phyloP scores from a whole-genome alignment of 805 yeast genomes.

The Candida ficus region DNA sequence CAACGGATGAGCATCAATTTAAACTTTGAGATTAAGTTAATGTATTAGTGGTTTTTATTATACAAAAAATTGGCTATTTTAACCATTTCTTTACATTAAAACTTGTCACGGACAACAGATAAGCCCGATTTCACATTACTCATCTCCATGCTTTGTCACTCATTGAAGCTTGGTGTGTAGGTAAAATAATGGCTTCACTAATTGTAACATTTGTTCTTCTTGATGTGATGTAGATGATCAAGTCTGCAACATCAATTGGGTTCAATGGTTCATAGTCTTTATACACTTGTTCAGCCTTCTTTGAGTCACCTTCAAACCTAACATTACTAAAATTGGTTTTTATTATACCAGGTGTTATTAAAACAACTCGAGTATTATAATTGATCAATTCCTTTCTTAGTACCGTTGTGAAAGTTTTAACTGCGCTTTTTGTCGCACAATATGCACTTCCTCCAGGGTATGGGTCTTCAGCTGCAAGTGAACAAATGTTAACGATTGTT shows the following conservation, averaged over 20 bases:
- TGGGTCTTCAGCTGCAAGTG: constrained; percentile 73
- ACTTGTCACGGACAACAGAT: too few relatives aligned
- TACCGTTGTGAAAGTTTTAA: constrained; percentile 64
- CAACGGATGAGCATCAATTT: too few relatives aligned
- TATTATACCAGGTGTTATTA: constrained; percentile 62
- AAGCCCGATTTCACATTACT: too few relatives aligned
- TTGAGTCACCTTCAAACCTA: constrained; percentile 51
- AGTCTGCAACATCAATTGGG: constrained; percentile 56
- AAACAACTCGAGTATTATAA: constrained; percentile 58
- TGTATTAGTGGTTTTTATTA: too few relatives aligned
- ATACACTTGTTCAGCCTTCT: constrained; percentile 50
- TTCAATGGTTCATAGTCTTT: constrained; percentile 49
- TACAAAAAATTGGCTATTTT: too few relatives aligned
- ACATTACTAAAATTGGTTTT: constrained; percentile 55
- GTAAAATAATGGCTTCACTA: constrained; percentile 79
- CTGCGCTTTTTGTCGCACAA: constrained; percentile 69
- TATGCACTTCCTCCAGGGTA: constrained; percentile 60
- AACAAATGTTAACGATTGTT: constrained; percentile 66
- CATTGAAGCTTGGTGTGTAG: constrained; percentile 75
- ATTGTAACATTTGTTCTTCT: constrained; percentile 54
- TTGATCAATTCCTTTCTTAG: constrained; percentile 67
- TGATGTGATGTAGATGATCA: constrained; percentile 50
- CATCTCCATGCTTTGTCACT: constrained; percentile 20
- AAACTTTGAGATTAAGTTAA: too few relatives aligned
- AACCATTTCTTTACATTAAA: too few relatives aligned